Evolutionary conservation across 495 filamentous ascomycete genomes (phyloP), one percentile per base, ranked within the genome.

Genomic region (Podospora pseudocomata): DNA sequence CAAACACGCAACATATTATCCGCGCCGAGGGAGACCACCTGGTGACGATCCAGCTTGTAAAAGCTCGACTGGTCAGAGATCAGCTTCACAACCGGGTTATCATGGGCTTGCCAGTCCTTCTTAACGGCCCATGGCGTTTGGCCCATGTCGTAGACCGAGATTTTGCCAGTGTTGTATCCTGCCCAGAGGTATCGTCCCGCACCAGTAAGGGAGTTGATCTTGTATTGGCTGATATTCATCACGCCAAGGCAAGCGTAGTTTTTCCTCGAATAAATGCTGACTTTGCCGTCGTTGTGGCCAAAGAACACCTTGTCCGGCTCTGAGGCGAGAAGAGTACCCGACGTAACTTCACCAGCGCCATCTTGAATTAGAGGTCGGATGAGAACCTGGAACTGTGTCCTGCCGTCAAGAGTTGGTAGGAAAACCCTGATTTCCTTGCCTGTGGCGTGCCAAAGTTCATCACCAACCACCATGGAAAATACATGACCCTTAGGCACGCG

Each of bases 81-180:
- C 19, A 99, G 86, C 61, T 86, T 86, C 55, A 89, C 85, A 3
- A 97, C 89, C 16, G 93, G 91, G 66, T 89, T 90, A 27, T 90
- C 89, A 77, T 97, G 94, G 34, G 93, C 94, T 69, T 87, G 86
- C 94, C 94, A 99, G 71, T 97, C 93, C 79, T 99, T 99, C 80
- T 90, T 90, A 16, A 94, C 88, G 6, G 81, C 85, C 95, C 95
- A 99, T 0, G 96, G 95, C 44, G 86, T 89, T 27, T 87, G 85
- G 7, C 78, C 85, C 32, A 92, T 90, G 74, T 98, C 94, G 75
- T 97, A 99, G 15, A 98, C 91, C 69, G 92, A 93, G 32, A 97
- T 88, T 87, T 91, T 97, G n/a, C 95, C 95, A 2, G 90, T 97
- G 74, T 93, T 97, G 78, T 92, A 98, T 6, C 88, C 96, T 44